Evolutionary conservation across 805 yeast genomes (phyloP).

Genomic region (Kodamaea hsintzibuensis): DNA sequence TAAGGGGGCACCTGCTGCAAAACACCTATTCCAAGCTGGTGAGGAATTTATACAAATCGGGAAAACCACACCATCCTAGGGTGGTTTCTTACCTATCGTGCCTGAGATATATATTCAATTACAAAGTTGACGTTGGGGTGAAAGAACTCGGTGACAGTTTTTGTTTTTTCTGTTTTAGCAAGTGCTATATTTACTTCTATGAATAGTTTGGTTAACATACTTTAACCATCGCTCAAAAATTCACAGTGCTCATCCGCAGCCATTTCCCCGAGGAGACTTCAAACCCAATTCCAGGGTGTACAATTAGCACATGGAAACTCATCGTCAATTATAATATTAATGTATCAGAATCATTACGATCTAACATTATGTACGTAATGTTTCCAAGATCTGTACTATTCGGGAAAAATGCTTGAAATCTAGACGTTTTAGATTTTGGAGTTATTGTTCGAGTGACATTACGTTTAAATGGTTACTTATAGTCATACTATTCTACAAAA

Average conservation of each 20-base stretch:
- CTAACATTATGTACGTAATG: neutral
- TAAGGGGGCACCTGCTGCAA: slow-evolving; percentile 1
- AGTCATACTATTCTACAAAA: neutral
- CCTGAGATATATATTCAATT: neutral
- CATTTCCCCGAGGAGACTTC: neutral
- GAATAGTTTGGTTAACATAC: too few species aligned
- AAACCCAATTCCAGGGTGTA: neutral
- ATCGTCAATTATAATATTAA: neutral
- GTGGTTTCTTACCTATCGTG: neutral
- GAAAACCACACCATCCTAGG: slow-evolving; percentile 1
- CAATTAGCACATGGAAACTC: neutral
- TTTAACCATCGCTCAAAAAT: too few species aligned
- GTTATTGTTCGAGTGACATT: neutral
- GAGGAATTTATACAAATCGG: slow-evolving; percentile 10
- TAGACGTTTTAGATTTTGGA: neutral
- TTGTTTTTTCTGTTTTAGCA: too few species aligned
- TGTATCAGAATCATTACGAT: neutral
- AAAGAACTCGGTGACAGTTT: neutral
- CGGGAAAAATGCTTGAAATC: neutral
- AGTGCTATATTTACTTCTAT: too few species aligned
- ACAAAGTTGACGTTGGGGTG: neutral
- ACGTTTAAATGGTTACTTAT: neutral
- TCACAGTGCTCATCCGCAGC: too few species aligned
- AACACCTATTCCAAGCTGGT: neutral
- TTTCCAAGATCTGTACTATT: neutral